Base-by-base conservation (phyloP, 1,284 basidiomycete species). In the Marasmius tenuissimus region DNA sequence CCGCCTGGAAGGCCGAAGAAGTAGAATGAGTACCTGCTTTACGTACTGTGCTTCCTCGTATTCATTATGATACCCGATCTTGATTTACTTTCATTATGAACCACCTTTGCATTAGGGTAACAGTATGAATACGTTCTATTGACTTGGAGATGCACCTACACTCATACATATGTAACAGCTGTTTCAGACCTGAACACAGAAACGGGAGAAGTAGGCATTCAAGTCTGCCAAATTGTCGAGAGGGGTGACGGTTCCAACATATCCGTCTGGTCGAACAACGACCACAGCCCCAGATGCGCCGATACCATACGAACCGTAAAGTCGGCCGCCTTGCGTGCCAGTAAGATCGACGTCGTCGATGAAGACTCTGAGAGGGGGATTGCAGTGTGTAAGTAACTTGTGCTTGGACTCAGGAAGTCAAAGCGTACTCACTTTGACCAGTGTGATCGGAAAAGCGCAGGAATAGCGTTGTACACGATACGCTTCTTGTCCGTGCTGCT, bases 261-360 rank as follows among this genome's bases (percentile, higher is more conserved):
- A 92, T 9, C 90, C 90, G 67, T 93, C 91, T 3, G 91, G 91
- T 37, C 91, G 81, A 12, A 91, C 84, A 38, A 89, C 77, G 34
- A 91, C 83, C 27, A 91, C 72, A 6, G 82, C 87, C 33, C 90
- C 91, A 3, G 74, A 72, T 20, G 76, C 67, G 5, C 77, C 75
- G 42, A 91, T 78, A 0, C 89, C 90, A 68, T 84, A 89, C 56
- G 81, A 79, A 1, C 70, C 63, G 66, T 90, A 89, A 8, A 78
- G 77, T 27, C 73, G 73, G 4, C 83, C 85, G 22, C 81, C 82
- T 40, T 73, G 65, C 3, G 49, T 63, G 1, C 77, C 75, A 16
- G 69, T 72, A 14, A 74, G 61, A 59, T 81, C 77, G 1, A 60
- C 66, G 57, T 84, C 82, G 59, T 86, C 85, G 33, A 83, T 72